phyloP scores from a whole-genome alignment of 1,284 basidiomycete species.

The Singerocomus inundabilis region DNA sequence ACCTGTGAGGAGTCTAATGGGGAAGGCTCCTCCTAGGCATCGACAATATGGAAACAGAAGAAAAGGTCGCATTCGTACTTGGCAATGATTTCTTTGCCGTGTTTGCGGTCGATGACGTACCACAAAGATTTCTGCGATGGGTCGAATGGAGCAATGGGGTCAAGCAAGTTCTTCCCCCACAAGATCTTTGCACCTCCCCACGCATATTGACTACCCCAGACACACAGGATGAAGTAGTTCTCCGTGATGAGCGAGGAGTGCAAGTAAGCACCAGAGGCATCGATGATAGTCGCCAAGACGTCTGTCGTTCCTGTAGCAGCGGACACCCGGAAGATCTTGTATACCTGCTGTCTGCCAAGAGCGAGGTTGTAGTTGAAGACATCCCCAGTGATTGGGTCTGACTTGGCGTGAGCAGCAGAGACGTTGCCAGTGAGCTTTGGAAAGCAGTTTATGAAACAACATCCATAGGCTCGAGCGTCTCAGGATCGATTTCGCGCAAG shows the following conservation, averaged over 20 bases:
- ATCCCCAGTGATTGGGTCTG: conserved; percentile 35
- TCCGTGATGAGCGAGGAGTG: conserved; percentile 38
- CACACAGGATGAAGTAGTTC: conserved; percentile 35
- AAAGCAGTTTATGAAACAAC: conserved; percentile 27
- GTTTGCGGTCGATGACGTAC: conserved; percentile 38
- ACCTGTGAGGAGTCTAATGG: conserved; percentile 27
- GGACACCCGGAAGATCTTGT: conserved; percentile 36
- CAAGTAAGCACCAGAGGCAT: conserved; percentile 38
- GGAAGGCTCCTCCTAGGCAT: conserved; percentile 36
- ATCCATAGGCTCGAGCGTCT: conserved; percentile 37
- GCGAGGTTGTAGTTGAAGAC: conserved; percentile 37
- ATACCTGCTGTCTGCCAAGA: conserved; percentile 26
- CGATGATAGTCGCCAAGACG: conserved; percentile 37
- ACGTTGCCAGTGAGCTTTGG: conserved; percentile 36
- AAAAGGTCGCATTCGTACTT: conserved; percentile 39
- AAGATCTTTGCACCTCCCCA: conserved; percentile 32
- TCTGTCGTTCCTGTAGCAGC: conserved; percentile 31
- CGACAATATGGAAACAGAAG: conserved; percentile 39
- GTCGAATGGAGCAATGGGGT: conserved; percentile 35
- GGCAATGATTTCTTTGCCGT: conserved; percentile 36
- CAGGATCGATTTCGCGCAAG: conserved; percentile 35
- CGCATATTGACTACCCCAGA: conserved; percentile 35
- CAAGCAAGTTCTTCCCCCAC: conserved; percentile 34
- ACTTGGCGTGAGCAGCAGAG: conserved; percentile 39
- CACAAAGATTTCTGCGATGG: conserved; percentile 30